Evolutionary conservation across 2,329 filamentous ascomycete species (phyloP), one percentile per base, ranked within the genome.

Genomic region (Epichloe bromicola): DNA sequence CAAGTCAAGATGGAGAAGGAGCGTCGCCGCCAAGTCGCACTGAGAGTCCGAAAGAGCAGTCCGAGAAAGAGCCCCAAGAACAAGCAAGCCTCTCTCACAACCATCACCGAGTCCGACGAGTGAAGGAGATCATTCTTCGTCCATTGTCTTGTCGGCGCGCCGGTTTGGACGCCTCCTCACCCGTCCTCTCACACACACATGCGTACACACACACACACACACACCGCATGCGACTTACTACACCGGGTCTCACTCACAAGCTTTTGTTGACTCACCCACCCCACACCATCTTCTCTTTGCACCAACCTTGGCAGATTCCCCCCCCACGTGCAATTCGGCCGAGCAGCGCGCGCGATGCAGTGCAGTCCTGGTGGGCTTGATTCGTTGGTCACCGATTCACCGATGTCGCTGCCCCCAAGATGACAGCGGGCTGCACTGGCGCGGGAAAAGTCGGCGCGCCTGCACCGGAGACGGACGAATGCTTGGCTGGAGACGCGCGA

Each of bases 1-100:
- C 69, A 73, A 57, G 60, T 78, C 46, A 63, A 74, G 56, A 62
- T 60, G 57, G 77, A 80, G 69, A 78, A 78, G 73, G 76, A 80
- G 67, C 68, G 70, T 50, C 69, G 76, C 39, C 70, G 71, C 54
- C 67, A 70, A 56, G 60, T 61, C 17, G 65, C 68, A 36, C 58
- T 58, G 51, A 59, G 57, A 39, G 46, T 53, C 10, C 51, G 54
- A 20, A 69, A 66, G 60, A 67, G 68, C 59, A 64, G 66, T 54
- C 59, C 69, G 63, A 80, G 77, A 69, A 76, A 74, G 63, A 68
- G 67, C 57, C 63, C 68, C 59, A 75, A 73, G 69, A 66, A 59
- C 59, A 75, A 74, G 68, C 63, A 67, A 49, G 64, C 62, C 53
- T 64, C 67, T 59, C 79, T 82, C 70, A 69, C 75, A 48, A 72